Evolutionary conservation across 495 filamentous ascomycete genomes (phyloP), one percentile per base, ranked within the genome.

Genomic region (Aspergillus baeticus): DNA sequence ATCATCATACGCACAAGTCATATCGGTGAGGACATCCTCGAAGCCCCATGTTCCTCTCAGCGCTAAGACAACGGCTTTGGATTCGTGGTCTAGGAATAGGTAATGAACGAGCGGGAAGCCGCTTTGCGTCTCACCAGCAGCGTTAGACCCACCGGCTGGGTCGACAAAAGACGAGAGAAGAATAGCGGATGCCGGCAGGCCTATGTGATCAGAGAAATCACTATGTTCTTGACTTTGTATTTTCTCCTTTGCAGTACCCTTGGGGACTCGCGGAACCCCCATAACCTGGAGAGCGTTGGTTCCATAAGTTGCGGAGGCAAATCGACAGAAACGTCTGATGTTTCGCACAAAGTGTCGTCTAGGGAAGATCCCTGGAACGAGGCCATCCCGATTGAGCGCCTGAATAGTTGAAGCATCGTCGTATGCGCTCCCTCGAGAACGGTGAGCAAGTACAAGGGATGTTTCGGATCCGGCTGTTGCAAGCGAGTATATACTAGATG

Each of bases 1-100:
- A 45, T 87, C 82, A 58, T 90, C 87, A 55, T 89, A 92, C 52
- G 91, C 89, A 65, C 89, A 92, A 33, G 87, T 87, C 81, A 91
- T 84, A 60, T 92, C 89, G 10, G 88, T 88, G 14, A 92, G 77
- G 11, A 91, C 82, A 59, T 92, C 89, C 61, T 92, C 87, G 57
- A 92, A 90, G 0, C 88, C 89, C 47, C 91, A 79, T 0, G 89
- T 92, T 0, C 89, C 89, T 11, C 89, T 79, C 22, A 90, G 87
- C 5, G 87, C 87, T 8, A 92, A 76, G 0, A 92, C 88, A 7
- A 92, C 80, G 0, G 88, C 88, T 64, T 86, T 87, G 10, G 88
- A 89, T 37, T 87, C 86, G 61, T 91, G 88, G 62, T 92, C 89
- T 2, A 92, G 71, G 14, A 82, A 87, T 33, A 92, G 82, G 62